These are phyloP conservation scores for Kazachstania kunashirensis DNA, from an alignment of 805 yeast genomes.

Conservation along the genomic window DNA sequence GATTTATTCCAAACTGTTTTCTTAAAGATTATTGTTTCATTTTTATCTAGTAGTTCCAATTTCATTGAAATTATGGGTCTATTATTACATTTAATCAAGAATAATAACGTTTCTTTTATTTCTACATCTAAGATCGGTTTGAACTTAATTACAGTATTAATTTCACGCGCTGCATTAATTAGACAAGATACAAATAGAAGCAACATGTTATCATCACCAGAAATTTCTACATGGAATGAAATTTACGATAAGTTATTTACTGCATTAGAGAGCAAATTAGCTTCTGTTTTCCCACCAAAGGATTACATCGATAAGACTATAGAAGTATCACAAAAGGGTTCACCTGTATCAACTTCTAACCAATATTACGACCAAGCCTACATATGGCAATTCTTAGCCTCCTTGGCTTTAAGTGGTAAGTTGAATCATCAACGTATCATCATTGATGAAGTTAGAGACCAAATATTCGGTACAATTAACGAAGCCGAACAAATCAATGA, in stretches of 20 bases:
- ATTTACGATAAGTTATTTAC: conserved; percentile 78
- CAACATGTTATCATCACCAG: conserved; percentile 32
- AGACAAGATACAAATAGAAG: conserved; percentile 60
- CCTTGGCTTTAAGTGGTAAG: conserved; percentile 84
- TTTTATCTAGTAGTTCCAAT: conserved; percentile 65
- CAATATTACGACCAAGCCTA: conserved; percentile 55
- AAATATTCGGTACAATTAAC: conserved; percentile 79
- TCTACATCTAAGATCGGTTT: conserved; percentile 67
- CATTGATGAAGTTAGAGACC: conserved; percentile 89
- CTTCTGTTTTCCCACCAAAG: conserved; percentile 72
- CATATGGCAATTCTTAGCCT: conserved; percentile 95
- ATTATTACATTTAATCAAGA: conserved; percentile 57
- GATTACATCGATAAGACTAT: conserved; percentile 21
- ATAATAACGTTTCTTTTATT: conserved; percentile 51
- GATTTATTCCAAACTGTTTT: conserved; percentile 74
- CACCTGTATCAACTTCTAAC: conserved; percentile 26
- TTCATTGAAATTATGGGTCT: conserved; percentile 72
- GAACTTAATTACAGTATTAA: conserved; percentile 77
- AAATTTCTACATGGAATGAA: conserved; percentile 52
- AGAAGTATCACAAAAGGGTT: not conserved
- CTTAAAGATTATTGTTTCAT: conserved; percentile 73
- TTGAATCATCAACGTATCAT: conserved; percentile 84
- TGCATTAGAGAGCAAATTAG: conserved; percentile 65
- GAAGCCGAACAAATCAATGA: conserved; percentile 48
- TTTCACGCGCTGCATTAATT: conserved; percentile 85